Evolutionary conservation across 768 basidiomycete genomes (phyloP).

Genomic region (Chiua virens): DNA sequence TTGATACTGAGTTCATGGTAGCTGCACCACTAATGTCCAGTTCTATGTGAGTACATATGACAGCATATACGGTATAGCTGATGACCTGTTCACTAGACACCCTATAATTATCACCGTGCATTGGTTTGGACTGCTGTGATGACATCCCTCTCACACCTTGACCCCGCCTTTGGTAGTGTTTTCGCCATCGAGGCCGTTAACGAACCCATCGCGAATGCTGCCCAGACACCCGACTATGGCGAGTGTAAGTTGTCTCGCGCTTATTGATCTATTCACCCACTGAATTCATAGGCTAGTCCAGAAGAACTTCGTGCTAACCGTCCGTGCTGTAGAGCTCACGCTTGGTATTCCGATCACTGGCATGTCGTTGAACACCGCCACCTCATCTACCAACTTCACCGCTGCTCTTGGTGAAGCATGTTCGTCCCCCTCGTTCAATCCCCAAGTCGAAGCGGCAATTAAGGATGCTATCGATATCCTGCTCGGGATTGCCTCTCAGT

Average conservation of each 20-base stretch:
- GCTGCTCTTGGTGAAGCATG: constrained; percentile 29
- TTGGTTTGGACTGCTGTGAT: constrained; percentile 82
- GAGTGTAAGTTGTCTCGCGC: constrained; percentile 47
- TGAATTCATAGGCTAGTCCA: constrained; percentile 47
- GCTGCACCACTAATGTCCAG: constrained; percentile 66
- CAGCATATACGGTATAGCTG: neutral
- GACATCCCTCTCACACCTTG: constrained; percentile 68
- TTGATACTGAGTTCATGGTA: constrained; percentile 23
- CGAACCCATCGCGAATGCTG: constrained; percentile 74
- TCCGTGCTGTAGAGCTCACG: constrained; percentile 62
- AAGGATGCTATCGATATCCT: constrained; percentile 39
- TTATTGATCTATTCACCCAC: neutral
- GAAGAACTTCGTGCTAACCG: constrained; percentile 63
- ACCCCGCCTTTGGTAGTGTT: constrained; percentile 62
- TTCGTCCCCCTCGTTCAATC: constrained; percentile 21
- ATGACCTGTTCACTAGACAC: constrained; percentile 40
- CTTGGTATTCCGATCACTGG: constrained; percentile 50
- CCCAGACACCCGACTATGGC: constrained; percentile 65
- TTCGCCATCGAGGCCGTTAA: constrained; percentile 77
- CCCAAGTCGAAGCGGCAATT: constrained; percentile 34
- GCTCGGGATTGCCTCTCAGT: constrained; percentile 23
- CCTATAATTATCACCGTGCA: constrained; percentile 72
- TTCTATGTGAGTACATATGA: constrained; percentile 60
- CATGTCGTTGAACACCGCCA: constrained; percentile 5
- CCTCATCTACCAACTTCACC: constrained; percentile 36